A percentile compares a stretch with the other conserved stretches of the same genome.
phyloP scores from a whole-genome alignment of 768 basidiomycete genomes.

The Tylopilus felleus region DNA sequence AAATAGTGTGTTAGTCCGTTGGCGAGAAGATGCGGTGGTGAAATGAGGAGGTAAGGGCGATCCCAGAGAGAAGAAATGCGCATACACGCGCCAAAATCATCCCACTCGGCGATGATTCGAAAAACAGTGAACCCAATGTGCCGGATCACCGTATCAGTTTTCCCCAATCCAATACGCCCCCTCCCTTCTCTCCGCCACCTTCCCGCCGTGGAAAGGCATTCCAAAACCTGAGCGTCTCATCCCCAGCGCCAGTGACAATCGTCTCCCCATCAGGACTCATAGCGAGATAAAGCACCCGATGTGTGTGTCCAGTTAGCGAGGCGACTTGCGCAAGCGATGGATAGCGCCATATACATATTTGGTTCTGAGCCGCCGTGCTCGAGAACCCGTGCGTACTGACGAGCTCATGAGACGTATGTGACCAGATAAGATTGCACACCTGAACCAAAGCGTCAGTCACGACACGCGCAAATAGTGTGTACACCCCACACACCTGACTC shows the following conservation, averaged over 20 bases:
- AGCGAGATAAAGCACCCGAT: conserved; percentile 93
- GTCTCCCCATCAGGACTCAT: conserved; percentile 98
- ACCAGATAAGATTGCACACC: conserved; percentile 99
- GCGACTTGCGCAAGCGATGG: conserved; percentile 93
- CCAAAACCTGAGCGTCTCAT: conserved; percentile 97
- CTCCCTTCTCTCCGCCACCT: conserved; percentile 33
- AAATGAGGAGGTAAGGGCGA: not conserved
- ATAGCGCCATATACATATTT: conserved; percentile 95
- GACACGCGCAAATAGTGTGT: not conserved
- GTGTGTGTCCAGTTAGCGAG: conserved; percentile 89
- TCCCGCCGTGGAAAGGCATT: conserved; percentile 89
- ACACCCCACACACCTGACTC: conserved; percentile 66
- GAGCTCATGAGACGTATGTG: conserved; percentile 90
- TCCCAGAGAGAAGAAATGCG: not conserved
- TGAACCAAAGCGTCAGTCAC: conserved; percentile 30
- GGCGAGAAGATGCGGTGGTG: conserved; percentile 4
- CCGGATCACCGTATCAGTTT: conserved; percentile 38
- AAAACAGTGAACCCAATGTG: not conserved
- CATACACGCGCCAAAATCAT: conserved; percentile 7
- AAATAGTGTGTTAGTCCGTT: conserved; percentile 20
- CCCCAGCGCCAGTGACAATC: conserved; percentile 96
- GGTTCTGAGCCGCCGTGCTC: conserved; percentile 89
- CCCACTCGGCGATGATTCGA: not conserved
- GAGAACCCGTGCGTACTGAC: conserved; percentile 98
- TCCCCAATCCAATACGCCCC: conserved; percentile 46